Conservation (phyloP, 495 filamentous ascomycete species). For the Endocarpon pusillum region DNA sequence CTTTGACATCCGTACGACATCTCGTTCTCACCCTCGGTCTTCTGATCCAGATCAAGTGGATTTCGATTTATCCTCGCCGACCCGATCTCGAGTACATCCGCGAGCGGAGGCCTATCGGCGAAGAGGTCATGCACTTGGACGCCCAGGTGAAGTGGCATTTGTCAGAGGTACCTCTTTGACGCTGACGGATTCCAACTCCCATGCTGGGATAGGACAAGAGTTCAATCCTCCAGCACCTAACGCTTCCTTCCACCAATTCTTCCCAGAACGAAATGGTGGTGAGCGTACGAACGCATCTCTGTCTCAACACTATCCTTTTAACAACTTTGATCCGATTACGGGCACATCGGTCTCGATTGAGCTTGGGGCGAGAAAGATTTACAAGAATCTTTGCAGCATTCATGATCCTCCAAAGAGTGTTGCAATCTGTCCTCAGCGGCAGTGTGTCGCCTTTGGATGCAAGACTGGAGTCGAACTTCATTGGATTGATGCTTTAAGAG, state of each 20-base stretch:
- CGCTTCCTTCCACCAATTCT: constrained; percentile 1
- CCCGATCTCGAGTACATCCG: too few relatives aligned
- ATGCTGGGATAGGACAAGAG: background rate
- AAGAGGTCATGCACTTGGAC: background rate
- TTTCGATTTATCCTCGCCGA: too few relatives aligned
- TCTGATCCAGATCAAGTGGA: constrained; percentile 1
- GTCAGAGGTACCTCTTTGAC: background rate
- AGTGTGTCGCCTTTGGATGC: constrained; percentile 57
- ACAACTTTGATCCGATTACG: too few relatives aligned
- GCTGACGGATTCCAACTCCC: background rate
- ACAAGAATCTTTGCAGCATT: constrained; percentile 43
- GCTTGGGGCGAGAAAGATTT: constrained; percentile 22
- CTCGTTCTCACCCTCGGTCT: constrained; percentile 1
- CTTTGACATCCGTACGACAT: background rate
- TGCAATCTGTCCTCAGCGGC: constrained; percentile 49
- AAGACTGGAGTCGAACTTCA: constrained; percentile 51
- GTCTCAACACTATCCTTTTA: too few relatives aligned
- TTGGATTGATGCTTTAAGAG: constrained; percentile 48
- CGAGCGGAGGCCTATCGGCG: too few relatives aligned
- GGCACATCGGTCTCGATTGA: constrained; percentile 1
- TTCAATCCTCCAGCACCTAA: background rate
- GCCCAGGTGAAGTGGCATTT: background rate
- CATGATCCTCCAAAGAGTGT: constrained; percentile 51
- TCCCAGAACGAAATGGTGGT: background rate
- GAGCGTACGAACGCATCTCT: too few relatives aligned